phyloP scores from a whole-genome alignment of 2,329 filamentous ascomycete species.

The Claviceps arundinis region DNA sequence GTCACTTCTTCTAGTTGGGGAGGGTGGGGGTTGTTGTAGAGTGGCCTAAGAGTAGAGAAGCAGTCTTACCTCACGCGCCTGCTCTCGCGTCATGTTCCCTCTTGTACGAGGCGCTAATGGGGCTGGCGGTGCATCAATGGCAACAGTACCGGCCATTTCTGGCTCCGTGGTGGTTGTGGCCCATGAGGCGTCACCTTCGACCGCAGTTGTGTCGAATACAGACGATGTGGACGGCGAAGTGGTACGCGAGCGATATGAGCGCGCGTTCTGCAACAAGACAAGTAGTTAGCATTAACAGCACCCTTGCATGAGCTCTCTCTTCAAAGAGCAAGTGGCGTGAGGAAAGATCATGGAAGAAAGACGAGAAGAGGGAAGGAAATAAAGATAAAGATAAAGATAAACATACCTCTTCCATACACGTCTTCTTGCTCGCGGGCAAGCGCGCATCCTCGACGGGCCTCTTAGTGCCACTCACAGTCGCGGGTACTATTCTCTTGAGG shows the following conservation, averaged over 20 bases:
- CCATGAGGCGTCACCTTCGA: slow-evolving; percentile 36
- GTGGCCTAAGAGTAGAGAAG: not conserved
- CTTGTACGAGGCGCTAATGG: slow-evolving; percentile 2
- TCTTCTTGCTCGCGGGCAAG: slow-evolving; percentile 17
- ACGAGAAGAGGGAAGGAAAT: not conserved
- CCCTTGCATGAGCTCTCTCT: not conserved
- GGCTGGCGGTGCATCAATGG: slow-evolving; percentile 4
- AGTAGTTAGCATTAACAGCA: slow-evolving; percentile 4
- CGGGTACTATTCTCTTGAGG: slow-evolving; percentile 5
- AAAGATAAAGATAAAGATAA: not conserved
- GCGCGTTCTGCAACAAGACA: slow-evolving; percentile 1
- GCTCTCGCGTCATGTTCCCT: slow-evolving; percentile 32
- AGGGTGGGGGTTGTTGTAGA: not conserved
- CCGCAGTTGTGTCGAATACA: slow-evolving; percentile 34
- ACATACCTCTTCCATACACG: slow-evolving; percentile 21
- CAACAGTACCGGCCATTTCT: slow-evolving; percentile 16
- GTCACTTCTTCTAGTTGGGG: not conserved
- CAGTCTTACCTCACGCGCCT: slow-evolving; percentile 34
- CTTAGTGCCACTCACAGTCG: slow-evolving; percentile 12
- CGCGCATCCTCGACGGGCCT: slow-evolving; percentile 12
- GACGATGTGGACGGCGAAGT: slow-evolving; percentile 31
- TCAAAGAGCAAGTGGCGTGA: too few relatives aligned
- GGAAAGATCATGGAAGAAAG: not conserved
- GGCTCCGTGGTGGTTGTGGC: slow-evolving; percentile 37
- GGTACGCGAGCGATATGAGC: slow-evolving; percentile 13